phyloP scores from a whole-genome alignment of 148 eudicot species.

The Vaccinium macrocarpon region DNA sequence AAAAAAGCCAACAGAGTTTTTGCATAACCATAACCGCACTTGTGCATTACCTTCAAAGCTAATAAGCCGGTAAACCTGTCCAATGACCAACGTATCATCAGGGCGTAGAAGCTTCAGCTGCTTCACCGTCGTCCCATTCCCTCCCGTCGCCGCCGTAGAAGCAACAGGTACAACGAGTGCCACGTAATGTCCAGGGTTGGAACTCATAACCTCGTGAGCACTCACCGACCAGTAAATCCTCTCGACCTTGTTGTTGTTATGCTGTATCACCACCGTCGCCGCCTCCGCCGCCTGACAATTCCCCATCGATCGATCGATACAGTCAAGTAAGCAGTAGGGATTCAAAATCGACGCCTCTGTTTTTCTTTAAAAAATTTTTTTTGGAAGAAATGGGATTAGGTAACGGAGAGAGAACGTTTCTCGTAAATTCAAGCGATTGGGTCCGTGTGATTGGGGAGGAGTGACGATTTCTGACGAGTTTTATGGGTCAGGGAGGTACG shows the following conservation, averaged over 20 bases:
- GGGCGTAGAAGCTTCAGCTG: conserved; percentile 74
- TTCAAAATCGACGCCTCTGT: background rate
- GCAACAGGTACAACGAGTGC: conserved; percentile 38
- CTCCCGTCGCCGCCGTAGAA: conserved; percentile 17
- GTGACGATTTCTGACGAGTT: background rate
- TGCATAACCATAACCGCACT: background rate
- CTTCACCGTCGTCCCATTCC: conserved; percentile 27
- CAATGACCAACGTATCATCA: conserved; percentile 51
- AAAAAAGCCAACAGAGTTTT: background rate
- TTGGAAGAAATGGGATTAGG: background rate
- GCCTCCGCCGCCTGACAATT: conserved; percentile 81
- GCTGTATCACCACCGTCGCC: conserved; percentile 63
- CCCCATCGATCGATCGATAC: conserved; percentile 43
- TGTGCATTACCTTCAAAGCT: conserved; percentile 54
- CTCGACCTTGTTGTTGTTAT: conserved; percentile 48
- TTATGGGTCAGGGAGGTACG: background rate
- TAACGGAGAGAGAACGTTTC: background rate
- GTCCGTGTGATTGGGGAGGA: background rate
- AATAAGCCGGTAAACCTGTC: conserved; percentile 70
- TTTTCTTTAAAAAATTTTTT: no score
- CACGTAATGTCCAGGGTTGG: conserved; percentile 69
- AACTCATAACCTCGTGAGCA: conserved; percentile 61
- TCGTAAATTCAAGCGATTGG: background rate
- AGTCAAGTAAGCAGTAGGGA: background rate
- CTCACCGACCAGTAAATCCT: conserved; percentile 45